Percentiles rank a stretch among this genome's conserved stretches.
Evolutionary conservation across 192 early-diverging fungal genomes (phyloP).

Genomic region (Coemansia furcata): DNA sequence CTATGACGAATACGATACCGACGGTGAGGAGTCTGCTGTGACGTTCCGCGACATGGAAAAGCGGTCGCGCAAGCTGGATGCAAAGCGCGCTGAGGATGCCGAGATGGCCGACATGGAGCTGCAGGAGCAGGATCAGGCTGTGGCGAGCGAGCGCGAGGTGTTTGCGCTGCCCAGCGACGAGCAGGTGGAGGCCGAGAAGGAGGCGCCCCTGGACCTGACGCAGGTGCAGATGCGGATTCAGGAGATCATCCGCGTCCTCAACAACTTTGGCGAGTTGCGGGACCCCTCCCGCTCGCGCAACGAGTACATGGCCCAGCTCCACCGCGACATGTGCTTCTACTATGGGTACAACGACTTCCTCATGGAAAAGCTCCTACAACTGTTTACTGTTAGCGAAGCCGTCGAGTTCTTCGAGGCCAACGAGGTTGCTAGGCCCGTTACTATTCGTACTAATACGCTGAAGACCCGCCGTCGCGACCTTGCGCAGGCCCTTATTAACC

Average conservation of each 20-base stretch:
- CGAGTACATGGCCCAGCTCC: conserved; percentile 84
- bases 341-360: conserved; percentile 95
- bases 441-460: conserved; percentile 95
- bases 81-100: conserved; percentile 53
- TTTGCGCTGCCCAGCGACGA: conserved; percentile 62
- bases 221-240: conserved; percentile 84
- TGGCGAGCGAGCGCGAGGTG: conserved; percentile 48
- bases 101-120: conserved; percentile 72
- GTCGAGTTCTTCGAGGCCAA: conserved; percentile 99
- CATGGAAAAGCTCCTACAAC: conserved; percentile 85
- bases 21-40: conserved; percentile 23
- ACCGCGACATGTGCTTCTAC: conserved; percentile 88
- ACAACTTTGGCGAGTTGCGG: conserved; percentile 84
- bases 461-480: conserved; percentile 91
- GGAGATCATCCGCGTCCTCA: conserved; percentile 84
- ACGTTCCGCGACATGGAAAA: conserved; percentile 68
- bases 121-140: conserved; percentile 60
- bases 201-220: conserved; percentile 65
- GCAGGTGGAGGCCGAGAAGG: conserved; percentile 64
- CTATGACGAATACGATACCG: conserved; percentile 51
- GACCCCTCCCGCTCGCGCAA: conserved; percentile 68
- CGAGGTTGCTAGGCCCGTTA: conserved; percentile 92
- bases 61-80: conserved; percentile 61
- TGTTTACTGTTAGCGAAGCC: conserved; percentile 87
- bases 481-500: conserved; percentile 90